Evolutionary conservation across 495 filamentous ascomycete genomes (phyloP).

Genomic region (Aspergillus diversus): DNA sequence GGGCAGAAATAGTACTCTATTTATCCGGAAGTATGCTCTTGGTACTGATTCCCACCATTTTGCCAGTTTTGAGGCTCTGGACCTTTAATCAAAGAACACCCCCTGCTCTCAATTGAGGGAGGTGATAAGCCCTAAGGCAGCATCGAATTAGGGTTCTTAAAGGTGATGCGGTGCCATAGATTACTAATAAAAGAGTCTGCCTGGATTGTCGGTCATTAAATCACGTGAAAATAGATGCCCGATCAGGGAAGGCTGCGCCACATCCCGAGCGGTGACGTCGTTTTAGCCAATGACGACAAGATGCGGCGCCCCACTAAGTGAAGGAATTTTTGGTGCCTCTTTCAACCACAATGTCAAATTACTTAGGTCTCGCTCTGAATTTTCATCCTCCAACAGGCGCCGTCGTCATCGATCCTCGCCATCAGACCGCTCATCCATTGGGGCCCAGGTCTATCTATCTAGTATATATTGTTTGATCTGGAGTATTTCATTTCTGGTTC

Average conservation of each 20-base stretch:
- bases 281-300: conserved; percentile 36
- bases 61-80: too few relatives aligned
- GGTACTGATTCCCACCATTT: too few relatives aligned
- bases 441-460: background rate
- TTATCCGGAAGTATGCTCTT: too few relatives aligned
- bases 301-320: conserved; percentile 33
- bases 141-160: too few relatives aligned
- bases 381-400: conserved; percentile 4
- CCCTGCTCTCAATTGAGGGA: too few relatives aligned
- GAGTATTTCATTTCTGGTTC: background rate
- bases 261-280: conserved; percentile 35
- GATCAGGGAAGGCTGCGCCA: conserved; percentile 32
- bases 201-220: conserved; percentile 21
- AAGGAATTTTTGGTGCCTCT: conserved; percentile 33
- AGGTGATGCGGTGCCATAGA: background rate
- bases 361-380: conserved; percentile 7
- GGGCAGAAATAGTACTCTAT: too few relatives aligned
- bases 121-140: too few relatives aligned
- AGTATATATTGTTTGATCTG: conserved; percentile 8
- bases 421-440: conserved; percentile 3
- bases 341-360: conserved; percentile 17
- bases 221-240: conserved; percentile 32
- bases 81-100: too few relatives aligned
- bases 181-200: conserved; percentile 17
- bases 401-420: conserved; percentile 1